These are phyloP conservation scores for Avicennia marina DNA, from an alignment of 257 asterid species.

Conservation along the genomic window DNA sequence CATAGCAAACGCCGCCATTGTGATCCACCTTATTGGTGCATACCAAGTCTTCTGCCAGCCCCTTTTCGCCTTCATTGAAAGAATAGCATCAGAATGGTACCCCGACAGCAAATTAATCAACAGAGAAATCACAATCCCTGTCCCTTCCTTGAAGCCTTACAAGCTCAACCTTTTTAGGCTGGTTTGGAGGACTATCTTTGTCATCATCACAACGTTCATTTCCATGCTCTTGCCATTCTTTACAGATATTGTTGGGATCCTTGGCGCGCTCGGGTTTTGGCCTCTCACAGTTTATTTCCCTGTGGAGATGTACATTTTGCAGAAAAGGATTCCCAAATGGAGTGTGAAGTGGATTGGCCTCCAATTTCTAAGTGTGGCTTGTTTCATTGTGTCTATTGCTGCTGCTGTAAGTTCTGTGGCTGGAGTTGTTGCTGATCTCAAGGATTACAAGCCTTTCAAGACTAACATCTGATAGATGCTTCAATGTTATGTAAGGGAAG, in stretches of 20 bases:
- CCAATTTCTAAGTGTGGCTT: conserved; percentile 50
- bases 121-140: conserved; percentile 39
- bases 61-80: conserved; percentile 71
- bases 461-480: conserved; percentile 25
- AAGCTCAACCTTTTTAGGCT: conserved; percentile 59
- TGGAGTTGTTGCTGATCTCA: conserved; percentile 64
- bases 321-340: conserved; percentile 63
- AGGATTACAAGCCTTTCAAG: conserved; percentile 60
- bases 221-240: conserved; percentile 87
- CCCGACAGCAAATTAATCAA: conserved; percentile 48
- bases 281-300: conserved; percentile 87
- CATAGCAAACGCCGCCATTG: conserved; percentile 80
- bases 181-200: conserved; percentile 65
- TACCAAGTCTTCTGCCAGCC: conserved; percentile 95
- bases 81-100: conserved; percentile 38
- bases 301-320: conserved; percentile 79
- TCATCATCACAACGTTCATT: conserved; percentile 54
- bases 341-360: conserved; percentile 60
- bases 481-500: too few species aligned
- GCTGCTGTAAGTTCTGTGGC: conserved; percentile 76
- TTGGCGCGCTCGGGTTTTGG: conserved; percentile 91
- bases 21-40: conserved; percentile 75
- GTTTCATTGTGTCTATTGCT: conserved; percentile 51
- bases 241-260: conserved; percentile 71
- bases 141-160: conserved; percentile 33